Percentiles rank a stretch among this genome's conserved stretches.
Conservation (phyloP, 2,329 filamentous ascomycete species). For the Setomelanomma holmii region DNA sequence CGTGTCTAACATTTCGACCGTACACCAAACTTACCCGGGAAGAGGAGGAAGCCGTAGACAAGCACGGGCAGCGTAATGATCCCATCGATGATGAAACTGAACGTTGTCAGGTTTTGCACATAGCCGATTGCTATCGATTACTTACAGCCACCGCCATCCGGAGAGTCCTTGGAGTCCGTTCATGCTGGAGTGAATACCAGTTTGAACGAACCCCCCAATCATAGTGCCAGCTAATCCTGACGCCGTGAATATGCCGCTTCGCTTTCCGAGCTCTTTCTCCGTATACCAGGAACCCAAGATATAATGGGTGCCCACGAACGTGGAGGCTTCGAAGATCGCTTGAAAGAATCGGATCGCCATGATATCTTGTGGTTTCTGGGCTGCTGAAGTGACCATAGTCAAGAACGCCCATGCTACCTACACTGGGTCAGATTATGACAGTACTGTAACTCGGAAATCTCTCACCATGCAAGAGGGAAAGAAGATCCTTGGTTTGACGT, state of each 20-base stretch:
- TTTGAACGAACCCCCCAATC: conserved; percentile 69
- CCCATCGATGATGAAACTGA: conserved; percentile 55
- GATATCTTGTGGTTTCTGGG: conserved; percentile 60
- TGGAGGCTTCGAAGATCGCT: conserved; percentile 63
- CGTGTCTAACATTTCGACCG: too few species aligned
- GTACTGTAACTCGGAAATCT: not conserved
- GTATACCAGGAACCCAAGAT: conserved; percentile 70
- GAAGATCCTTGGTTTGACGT: conserved; percentile 68
- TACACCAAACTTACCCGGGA: too few species aligned
- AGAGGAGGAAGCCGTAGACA: conserved; percentile 60
- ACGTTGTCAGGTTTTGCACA: too few species aligned
- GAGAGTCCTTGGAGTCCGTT: conserved; percentile 58
- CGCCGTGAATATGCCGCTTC: conserved; percentile 67
- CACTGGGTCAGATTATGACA: conserved; percentile 4
- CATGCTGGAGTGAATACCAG: conserved; percentile 55
- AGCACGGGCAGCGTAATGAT: conserved; percentile 65
- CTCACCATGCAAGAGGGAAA: conserved; percentile 68
- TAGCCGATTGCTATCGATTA: too few species aligned
- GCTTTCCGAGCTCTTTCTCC: conserved; percentile 66
- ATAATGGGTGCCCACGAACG: conserved; percentile 65
- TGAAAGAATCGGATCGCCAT: conserved; percentile 65
- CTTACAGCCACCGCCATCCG: conserved; percentile 60
- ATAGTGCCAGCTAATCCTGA: conserved; percentile 67
- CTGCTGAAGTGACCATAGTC: conserved; percentile 67
- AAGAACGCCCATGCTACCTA: conserved; percentile 64